phyloP scores from a whole-genome alignment of 768 basidiomycete genomes.

The Leccinum olivaceopallidum region DNA sequence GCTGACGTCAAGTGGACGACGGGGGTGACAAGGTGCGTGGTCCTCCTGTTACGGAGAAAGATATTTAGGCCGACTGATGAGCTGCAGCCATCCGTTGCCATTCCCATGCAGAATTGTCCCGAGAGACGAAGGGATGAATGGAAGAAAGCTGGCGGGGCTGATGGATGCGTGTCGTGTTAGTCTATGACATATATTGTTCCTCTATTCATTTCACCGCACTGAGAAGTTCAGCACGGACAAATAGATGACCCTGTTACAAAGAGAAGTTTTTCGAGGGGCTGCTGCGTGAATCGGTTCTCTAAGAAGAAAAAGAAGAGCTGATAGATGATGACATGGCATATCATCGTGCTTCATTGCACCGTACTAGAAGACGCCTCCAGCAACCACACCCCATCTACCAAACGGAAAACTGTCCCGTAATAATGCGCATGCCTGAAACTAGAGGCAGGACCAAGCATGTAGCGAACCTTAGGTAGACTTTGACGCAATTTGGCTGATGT shows the following conservation, averaged over 20 bases:
- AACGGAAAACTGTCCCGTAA: too few relatives aligned
- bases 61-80: neutral
- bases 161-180: neutral
- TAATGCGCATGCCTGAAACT: too few relatives aligned
- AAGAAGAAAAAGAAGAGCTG: too few relatives aligned
- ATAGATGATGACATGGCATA: too few relatives aligned
- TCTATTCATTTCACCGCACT: neutral
- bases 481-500: too few relatives aligned
- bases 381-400: too few relatives aligned
- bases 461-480: too few relatives aligned
- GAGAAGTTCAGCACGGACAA: neutral
- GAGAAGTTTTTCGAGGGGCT: neutral
- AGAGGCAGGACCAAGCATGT: too few relatives aligned
- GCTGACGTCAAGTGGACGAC: neutral
- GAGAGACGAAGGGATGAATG: neutral
- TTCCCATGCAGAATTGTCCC: neutral
- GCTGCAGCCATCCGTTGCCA: neutral
- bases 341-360: too few relatives aligned
- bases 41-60: neutral
- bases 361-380: too few relatives aligned
- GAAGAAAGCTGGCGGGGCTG: too few relatives aligned
- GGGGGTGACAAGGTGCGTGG: neutral
- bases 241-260: neutral
- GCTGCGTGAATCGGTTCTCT: too few relatives aligned
- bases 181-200: neutral